Percentiles rank a stretch among this genome's conserved stretches.
Conservation (phyloP, 768 basidiomycete species). For the Leccinum broughii region DNA sequence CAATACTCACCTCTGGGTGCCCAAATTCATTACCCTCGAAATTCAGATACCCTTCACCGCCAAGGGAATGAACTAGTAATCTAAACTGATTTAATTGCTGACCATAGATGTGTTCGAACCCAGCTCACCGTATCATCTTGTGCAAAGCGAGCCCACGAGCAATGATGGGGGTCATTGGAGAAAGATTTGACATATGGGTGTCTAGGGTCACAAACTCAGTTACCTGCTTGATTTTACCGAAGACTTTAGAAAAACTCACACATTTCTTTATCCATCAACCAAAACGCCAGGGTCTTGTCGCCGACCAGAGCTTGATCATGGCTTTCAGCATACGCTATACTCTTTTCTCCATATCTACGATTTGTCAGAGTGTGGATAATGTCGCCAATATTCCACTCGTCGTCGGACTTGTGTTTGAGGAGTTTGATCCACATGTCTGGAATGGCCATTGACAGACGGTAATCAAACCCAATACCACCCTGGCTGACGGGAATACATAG, state of each 20-base stretch:
- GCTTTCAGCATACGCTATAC: slow-evolving; percentile 91
- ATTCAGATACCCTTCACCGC: slow-evolving; percentile 97
- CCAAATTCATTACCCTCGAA: slow-evolving; percentile 99
- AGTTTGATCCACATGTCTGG: slow-evolving; percentile 99
- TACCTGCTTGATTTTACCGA: not conserved
- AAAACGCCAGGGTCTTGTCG: slow-evolving; percentile 98
- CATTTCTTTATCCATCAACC: slow-evolving; percentile 99
- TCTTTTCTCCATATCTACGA: slow-evolving; percentile 85
- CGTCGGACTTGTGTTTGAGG: slow-evolving; percentile 86
- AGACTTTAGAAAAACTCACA: slow-evolving; percentile 53
- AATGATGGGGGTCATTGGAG: slow-evolving; percentile 79
- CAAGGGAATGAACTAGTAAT: slow-evolving; percentile 85
- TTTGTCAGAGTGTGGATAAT: slow-evolving; percentile 91
- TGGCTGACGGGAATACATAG: slow-evolving; percentile 74
- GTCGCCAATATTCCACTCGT: slow-evolving; percentile 83
- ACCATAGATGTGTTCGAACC: not conserved
- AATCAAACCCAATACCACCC: slow-evolving; percentile 97
- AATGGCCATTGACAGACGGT: slow-evolving; percentile 96
- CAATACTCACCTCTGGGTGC: slow-evolving; percentile 78
- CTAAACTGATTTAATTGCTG: slow-evolving; percentile 39
- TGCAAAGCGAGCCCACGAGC: slow-evolving; percentile 90
- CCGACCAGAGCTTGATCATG: slow-evolving; percentile 99
- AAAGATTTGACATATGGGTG: slow-evolving; percentile 90
- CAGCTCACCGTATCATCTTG: slow-evolving; percentile 90
- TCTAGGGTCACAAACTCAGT: slow-evolving; percentile 44